Evolutionary conservation across 2,329 filamentous ascomycete species (phyloP), one percentile per base, ranked within the genome.

Genomic region (Paecilomyces niveus): DNA sequence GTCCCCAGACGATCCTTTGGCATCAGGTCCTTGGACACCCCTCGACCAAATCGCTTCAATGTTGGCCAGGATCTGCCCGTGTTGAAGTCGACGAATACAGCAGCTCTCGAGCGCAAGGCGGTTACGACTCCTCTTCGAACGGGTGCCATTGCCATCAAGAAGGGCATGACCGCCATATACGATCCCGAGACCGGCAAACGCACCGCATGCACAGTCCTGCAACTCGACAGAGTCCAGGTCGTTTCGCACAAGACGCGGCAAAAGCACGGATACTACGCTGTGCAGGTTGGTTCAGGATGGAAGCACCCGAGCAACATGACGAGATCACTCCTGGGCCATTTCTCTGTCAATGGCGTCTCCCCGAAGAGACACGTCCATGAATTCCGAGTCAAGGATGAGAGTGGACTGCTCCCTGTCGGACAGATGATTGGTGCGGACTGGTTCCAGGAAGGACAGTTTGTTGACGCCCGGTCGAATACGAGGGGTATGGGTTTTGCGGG

Each of bases 151-250:
- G 92, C 89, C 11, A 83, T 87, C 72, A 99, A 99, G 79, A 93
- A 92, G 78, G 94, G 94, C 74, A 97, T 99, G 90, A 96, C 92
- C 51, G 92, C 89, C 60, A 78, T 97, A 64, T 97, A 89, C 81
- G 87, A 92, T 70, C 76, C 83, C 0, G 84, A 86, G 67, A 89
- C 89, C 26, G 89, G 90, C 66, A 83, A 83, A 63, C 87, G 93
- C 63, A 89, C 87, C 59, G 83, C 92, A 21, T 96, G 92, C 80
- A 99, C 94, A 13, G 89, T 99, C 56, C 83, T 99, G 58, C 92
- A 97, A 78, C 82, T 99, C 67, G 94, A 99, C 75, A 83, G 90
- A 67, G 92, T 95, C 61, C 89, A 97, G 77, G 92, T 97, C 8
- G 80, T 97, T 45, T 87, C 88, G 59, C 88, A 90, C 77, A 97